Base-by-base conservation (phyloP, 495 filamentous ascomycete species). In the Penicillium atrosanguineum region DNA sequence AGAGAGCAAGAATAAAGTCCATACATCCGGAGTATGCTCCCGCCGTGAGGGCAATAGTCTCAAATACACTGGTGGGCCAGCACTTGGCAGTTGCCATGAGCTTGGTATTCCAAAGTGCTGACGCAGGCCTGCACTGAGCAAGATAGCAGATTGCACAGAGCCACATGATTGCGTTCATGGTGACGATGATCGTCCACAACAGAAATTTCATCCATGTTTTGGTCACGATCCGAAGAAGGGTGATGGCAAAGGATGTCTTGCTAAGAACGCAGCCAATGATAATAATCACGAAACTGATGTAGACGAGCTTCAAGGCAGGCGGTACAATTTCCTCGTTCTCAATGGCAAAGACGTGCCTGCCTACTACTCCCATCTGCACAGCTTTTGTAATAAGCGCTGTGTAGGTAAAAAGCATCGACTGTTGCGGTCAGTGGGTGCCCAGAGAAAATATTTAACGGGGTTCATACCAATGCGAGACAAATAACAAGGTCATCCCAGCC, bases 241-340 rank as follows among this genome's bases (percentile, higher is more conserved):
- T 66, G 19, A 66, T 52, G 21, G 57, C 63, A 19, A 66, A 66
- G 1, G 63, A 66, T 0, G 63, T 61, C 45, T 66, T 66, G 19
- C 59, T 58, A 14, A 63, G 38, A 4, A 62, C 60, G 15, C 60
- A 66, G 4, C 56, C 57, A 26, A 66, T 52, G 34, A 66, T 63
- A 5, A 55, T 37, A 15, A 60, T 49, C 36, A 55, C 52, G 40
- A 55, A 53, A 6, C 48, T 39, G 23, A 62, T 62, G 40, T 62
- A 62, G 7, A 62, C 25, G 1, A 62, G 52, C 46, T 62, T 58
- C 12, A 62, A 48, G 3, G 48, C 47, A 3, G 52, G 46, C 2
- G 56, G 48, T 8, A 59, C 34, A 3, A 39, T 26, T 2, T 28
- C 19, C 29, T 12, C 41, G 14, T 55, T 31, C 34, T 47, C 37